phyloP scores from a whole-genome alignment of 306 rosid species.

The Corylus avellana region DNA sequence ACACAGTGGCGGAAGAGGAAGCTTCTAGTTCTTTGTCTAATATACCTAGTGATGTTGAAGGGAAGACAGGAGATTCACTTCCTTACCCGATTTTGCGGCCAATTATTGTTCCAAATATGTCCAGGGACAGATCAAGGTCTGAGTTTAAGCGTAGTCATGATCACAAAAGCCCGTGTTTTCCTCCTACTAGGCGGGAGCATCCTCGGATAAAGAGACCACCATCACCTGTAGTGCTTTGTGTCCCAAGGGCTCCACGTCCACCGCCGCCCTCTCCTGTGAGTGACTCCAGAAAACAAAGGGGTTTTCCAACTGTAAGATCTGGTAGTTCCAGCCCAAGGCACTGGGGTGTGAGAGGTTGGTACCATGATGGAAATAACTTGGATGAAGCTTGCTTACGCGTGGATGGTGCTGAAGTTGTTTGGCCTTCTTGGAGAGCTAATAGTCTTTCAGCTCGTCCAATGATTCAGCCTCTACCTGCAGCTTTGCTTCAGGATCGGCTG shows the following conservation, averaged over 20 bases:
- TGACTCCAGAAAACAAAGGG: conserved; percentile 85
- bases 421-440: conserved; percentile 92
- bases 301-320: conserved; percentile 91
- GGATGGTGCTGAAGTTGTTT: conserved; percentile 97
- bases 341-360: conserved; percentile 97
- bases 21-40: conserved; percentile 61
- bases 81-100: conserved; percentile 87
- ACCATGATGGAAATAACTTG: conserved; percentile 81
- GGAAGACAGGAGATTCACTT: conserved; percentile 62
- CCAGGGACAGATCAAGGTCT: conserved; percentile 79
- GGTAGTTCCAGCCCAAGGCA: conserved; percentile 99
- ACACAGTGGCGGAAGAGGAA: conserved; percentile 62
- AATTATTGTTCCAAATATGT: conserved; percentile 75
- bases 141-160: conserved; percentile 63
- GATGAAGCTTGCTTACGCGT: conserved; percentile 79
- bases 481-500: conserved; percentile 78
- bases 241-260: conserved; percentile 81
- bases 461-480: conserved; percentile 88
- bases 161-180: conserved; percentile 82
- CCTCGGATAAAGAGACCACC: conserved; percentile 92
- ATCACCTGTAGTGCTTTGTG: conserved; percentile 90
- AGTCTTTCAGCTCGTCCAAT: conserved; percentile 65
- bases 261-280: conserved; percentile 92
- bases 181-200: conserved; percentile 81
- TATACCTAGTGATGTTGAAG: conserved; percentile 69